These are phyloP conservation scores for Penicillium cataractarum DNA, from an alignment of 495 filamentous ascomycete genomes.

Conservation along the genomic window DNA sequence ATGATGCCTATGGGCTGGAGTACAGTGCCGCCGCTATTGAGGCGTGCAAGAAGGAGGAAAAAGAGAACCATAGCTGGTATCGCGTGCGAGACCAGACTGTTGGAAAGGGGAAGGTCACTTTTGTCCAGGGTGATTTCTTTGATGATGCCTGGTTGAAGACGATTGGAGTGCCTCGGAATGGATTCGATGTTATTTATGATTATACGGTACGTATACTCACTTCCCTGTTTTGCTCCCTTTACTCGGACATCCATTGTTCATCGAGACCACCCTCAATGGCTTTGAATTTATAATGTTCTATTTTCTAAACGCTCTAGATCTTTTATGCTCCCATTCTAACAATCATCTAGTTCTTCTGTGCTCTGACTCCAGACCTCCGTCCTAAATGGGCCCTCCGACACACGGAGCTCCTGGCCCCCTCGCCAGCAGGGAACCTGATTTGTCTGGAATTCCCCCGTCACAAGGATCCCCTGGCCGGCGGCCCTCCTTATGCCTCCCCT, in stretches of 20 bases:
- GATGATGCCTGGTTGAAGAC: slow-evolving; percentile 59
- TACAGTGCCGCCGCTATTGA: slow-evolving; percentile 60
- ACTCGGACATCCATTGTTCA: no score
- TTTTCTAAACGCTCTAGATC: not conserved
- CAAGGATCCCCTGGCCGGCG: slow-evolving; percentile 62
- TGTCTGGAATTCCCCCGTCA: slow-evolving; percentile 82
- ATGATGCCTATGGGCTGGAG: slow-evolving; percentile 75
- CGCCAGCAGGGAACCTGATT: slow-evolving; percentile 61
- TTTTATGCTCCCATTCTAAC: slow-evolving; percentile 21
- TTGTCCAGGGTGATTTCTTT: slow-evolving; percentile 76
- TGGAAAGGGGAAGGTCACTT: slow-evolving; percentile 59
- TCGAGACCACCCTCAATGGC: not conserved
- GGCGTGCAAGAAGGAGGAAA: slow-evolving; percentile 53
- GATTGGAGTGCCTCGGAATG: slow-evolving; percentile 46
- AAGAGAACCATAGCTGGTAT: slow-evolving; percentile 47
- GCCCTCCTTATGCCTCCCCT: slow-evolving; percentile 71
- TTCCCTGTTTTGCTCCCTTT: slow-evolving; percentile 15
- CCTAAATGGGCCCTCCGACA: slow-evolving; percentile 72
- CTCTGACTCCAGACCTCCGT: slow-evolving; percentile 66
- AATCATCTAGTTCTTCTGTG: slow-evolving; percentile 71
- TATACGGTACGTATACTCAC: slow-evolving; percentile 64
- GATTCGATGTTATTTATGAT: slow-evolving; percentile 82
- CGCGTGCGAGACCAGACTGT: slow-evolving; percentile 43
- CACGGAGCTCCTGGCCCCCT: slow-evolving; percentile 62
- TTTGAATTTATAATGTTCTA: not conserved